Base-by-base conservation (phyloP, 257 asterid genomes). In the Penstemon newberryi region DNA sequence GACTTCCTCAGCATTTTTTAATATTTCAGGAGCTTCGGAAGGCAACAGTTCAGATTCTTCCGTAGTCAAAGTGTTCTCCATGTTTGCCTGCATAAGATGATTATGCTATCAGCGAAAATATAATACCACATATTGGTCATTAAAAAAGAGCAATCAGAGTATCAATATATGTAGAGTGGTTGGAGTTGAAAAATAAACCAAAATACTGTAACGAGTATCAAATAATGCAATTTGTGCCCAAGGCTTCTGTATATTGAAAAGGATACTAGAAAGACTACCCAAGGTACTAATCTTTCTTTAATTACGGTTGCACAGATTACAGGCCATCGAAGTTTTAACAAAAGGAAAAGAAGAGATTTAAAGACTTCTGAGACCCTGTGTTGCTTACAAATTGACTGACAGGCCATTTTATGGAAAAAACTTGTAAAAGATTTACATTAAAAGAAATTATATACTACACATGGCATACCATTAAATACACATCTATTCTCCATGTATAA, bases 11-110 rank as follows among this genome's bases (percentile, higher is more conserved):
- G 71, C 45, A 61, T 62, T 70, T 72, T 76, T 67, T 40, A 60
- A 49, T 53, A 71, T 55, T 62, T 82, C 85, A 55, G 90, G 67
- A 60, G 75, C 67, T 77, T 85, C 92, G 50, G 77, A 59, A 65
- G 82, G 82, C 69, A 63, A 47, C 43, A 51, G 73, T 63, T 86
- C 87, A 71, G 84, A 72, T 54, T 70, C 85, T 65, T 81, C 89
- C 58, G 83, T 59, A 57, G 78, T 75, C 75, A 75, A 61, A 53
- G 74, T 11, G 9, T 78, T 80, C 15, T 73, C 81, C 76, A 77
- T 86, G 73, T 74, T 74, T 60, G 67, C 78, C 98, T 92, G 93
- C 72, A 78, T 39, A 71, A 60, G 62, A 58, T 56, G 25, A 60
- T 60, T 62, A 46, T 18, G 68, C 10, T 55, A 65, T 52, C 72